Base-by-base conservation (phyloP, 2,329 filamentous ascomycete genomes). In the Fusarium hostae region DNA sequence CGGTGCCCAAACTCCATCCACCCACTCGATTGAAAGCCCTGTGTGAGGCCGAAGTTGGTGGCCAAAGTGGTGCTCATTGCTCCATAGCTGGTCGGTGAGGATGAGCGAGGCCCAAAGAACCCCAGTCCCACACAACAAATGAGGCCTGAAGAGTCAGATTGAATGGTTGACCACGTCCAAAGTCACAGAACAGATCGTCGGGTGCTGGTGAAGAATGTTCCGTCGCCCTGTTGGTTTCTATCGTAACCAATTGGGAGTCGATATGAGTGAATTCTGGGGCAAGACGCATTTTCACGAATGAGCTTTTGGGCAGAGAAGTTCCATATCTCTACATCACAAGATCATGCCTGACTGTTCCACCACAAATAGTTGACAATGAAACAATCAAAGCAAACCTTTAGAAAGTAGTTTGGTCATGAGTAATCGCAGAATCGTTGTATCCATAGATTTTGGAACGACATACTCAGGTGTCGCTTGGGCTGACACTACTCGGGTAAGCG, bases 391-490 rank as follows among this genome's bases (percentile, higher is more conserved):
- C 54, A 69, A 63, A 59, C 40, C 55, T 58, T 57, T 45, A 68
- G 59, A 43, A 35, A 56, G 62, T 60, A 58, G 66, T 69, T 62
- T 61, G 54, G 76, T 45, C 64, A 81, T 81, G 79, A 66, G 69
- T 60, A 75, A 76, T 43, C 74, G 82, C 72, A 84, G 81, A 75
- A 83, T 87, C 66, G 81, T 88, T 56, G 81, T 87, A 68, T 86
- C 84, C 24, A 85, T 88, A 64, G 86, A 88, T 73, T 88, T 88
- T 71, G 86, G 87, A 30, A 88, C 86, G 16, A 89, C 87, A 8
- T 88, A 85, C 74, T 87, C 86, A 18, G 86, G 86, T 34, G 80
- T 88, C n/a, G 85, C 85, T 34, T 88, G 85, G 84, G 83, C 83
- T 44, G 81, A 85, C 64, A 84, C 84, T 50, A 79, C 72, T 51